Base-by-base conservation (phyloP, 192 early-diverging fungal species). In the Podila epigama region DNA sequence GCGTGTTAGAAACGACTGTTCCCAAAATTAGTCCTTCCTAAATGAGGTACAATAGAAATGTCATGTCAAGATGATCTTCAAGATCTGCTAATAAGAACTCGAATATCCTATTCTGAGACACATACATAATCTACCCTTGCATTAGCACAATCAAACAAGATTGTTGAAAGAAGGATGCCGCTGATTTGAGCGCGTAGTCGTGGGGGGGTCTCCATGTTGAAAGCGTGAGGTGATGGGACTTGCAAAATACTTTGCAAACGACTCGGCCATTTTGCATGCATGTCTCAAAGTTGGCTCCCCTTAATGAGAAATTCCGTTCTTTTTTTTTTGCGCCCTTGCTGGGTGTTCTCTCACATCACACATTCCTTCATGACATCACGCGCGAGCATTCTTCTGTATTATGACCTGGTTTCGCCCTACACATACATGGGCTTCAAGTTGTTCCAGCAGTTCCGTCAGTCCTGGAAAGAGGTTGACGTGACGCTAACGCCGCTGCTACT, bases 111-210 rank as follows among this genome's bases (percentile, higher is more conserved):
- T 3, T 22, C 1, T 7, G 7, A 7, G 10, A 2, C 11, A 10
- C 40, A 29, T 75, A 77, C 73, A 64, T 63, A 77, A n/a, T 77
- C 66, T 0, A 77, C 61, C 8, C 73, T 59, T 16, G 73, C 73
- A 61, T 77, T 77, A 9, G 73, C 60, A 18, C 73, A 77, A 52
- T 77, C 73, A 27, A 77, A 77, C 27, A 77, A 56, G 25, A 77
- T 27, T 1, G 73, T 77, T 29, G 73, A 77, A 9, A 77, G 55
- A 28, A 77, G 66, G 29, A 77, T 68, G 32, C 73, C 73, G 15
- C 68, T 77, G 31, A 77, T 48, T 16, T 77, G 73, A 27, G 68
- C 39, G 6, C 66, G 66, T 29, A 77, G 73, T 15, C 51, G 67
- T 28, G 66, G 65, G 9, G 39, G 12, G 7, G 44, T 44, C 15